Base-by-base conservation (phyloP, 2,329 filamentous ascomycete species). In the Ascochyta rabiei region DNA sequence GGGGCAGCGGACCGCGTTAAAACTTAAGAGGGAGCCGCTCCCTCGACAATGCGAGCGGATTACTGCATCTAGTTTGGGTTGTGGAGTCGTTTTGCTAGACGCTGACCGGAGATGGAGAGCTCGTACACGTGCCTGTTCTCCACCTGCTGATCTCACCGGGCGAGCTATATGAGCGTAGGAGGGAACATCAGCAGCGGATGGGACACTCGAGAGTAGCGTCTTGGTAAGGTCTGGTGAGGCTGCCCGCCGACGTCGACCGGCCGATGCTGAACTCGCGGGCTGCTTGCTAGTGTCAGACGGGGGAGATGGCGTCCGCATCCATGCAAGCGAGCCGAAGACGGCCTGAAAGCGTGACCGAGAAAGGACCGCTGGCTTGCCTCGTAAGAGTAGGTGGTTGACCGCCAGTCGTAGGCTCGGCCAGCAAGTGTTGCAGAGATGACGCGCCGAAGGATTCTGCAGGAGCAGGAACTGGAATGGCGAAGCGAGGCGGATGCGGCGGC, bases 181-280 rank as follows among this genome's bases (percentile, higher is more conserved):
- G 35, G 37, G 31, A 28, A 18, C 26, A 16, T n/a, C 31, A 31
- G 10, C 42, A 28, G 42, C 47, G 42, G 42, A 51, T 56, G 2
- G 30, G 28, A 33, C 7, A 7, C 30, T 21, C 8, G 6, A 16
- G 19, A 34, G 41, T 31, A 24, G 40, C 28, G 13, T 30, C 12
- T 6, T 30, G 28, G 28, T 30, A 13, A 6, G 12, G 12, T 18
- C 35, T 33, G 23, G 44, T 39, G 33, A 46, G 26, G 48, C 34
- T 56, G 50, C 40, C 59, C 54, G 62, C 57, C 62, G 61, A 63
- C 56, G 48, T 54, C 43, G 24, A 56, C 53, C 56, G 57, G 47
- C 34, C 43, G 43, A 45, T 38, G 43, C 45, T 43, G 46, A 40
- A 45, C 38, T 50, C 38, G 49, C 49, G 44, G 40, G 50, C 41